Evolutionary conservation across 1,139 yeast species (phyloP), one percentile per base, ranked within the genome.

Genomic region (Ashbya aceris): DNA sequence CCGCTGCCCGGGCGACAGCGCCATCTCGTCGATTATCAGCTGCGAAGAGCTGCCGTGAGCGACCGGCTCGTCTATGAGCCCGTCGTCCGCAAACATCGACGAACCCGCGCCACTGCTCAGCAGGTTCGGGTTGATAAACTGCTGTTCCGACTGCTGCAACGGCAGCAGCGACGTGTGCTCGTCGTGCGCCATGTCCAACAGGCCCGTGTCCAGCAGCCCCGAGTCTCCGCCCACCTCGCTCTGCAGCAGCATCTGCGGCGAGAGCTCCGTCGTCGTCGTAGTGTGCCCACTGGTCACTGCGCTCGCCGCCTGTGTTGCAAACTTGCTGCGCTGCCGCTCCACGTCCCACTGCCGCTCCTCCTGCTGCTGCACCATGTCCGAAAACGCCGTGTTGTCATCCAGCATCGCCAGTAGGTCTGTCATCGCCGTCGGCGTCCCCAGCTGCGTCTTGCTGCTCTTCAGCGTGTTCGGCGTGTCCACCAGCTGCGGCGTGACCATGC

Each of bases 351-450:
- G 29, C 37, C 37, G 17, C 30, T 8, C 30, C 31, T 31, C 38
- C 40, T 23, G 33, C 35, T 33, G 38, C 27, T 36, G 43, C 14
- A 34, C 33, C 36, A 41, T 35, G 37, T 41, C 39, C 33, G 33
- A 35, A 9, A 43, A 43, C 23, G 48, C 46, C 28, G 49, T 48
- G 33, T 50, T 50, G 37, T 50, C 55, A 33, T 53, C 56, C 30
- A 54, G 42, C 49, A 54, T 42, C 12, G 56, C 59, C 33, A 54
- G 42, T 13, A 54, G 45, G 36, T 54, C 59, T 29, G 48, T 51
- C 56, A 55, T 50, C 9, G 52, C 55, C 4, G 56, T 49, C 26
- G 59, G 59, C 32, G 56, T 51, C 6, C 50, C 43, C 27, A 46
- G 36, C 35, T 27, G 33, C 7, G 33, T 10, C 20, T 39, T 40